Conservation (phyloP, 208 protist genomes). For the Acanthamoeba culbertsoni region DNA sequence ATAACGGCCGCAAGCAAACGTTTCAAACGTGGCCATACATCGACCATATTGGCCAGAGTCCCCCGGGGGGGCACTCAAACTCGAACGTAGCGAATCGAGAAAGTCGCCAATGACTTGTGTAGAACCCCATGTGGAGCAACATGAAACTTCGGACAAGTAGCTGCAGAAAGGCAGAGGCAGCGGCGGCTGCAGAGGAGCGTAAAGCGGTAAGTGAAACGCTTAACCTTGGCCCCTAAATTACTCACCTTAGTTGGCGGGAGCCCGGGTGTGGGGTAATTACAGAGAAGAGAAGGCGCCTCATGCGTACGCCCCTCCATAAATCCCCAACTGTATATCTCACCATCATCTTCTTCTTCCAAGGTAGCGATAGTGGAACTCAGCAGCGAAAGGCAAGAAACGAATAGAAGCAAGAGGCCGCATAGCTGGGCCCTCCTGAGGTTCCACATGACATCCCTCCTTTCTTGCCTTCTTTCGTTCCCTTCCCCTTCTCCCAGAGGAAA, state of each 20-base stretch:
- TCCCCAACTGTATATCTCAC: background rate
- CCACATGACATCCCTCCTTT: slow-evolving; percentile 9
- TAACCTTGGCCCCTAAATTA: too few relatives aligned
- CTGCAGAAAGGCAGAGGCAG: slow-evolving; percentile 1
- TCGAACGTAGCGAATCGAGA: background rate
- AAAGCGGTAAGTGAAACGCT: too few relatives aligned
- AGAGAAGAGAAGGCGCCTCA: background rate
- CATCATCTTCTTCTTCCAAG: background rate
- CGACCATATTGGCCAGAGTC: background rate
- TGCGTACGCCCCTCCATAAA: background rate
- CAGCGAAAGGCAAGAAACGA: background rate
- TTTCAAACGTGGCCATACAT: background rate
- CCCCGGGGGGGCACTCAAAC: background rate
- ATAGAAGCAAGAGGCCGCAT: background rate
- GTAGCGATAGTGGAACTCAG: background rate
- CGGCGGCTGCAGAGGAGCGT: background rate
- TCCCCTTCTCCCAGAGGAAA: background rate
- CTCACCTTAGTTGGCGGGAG: background rate
- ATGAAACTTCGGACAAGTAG: background rate
- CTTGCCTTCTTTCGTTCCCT: background rate
- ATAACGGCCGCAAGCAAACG: slow-evolving; percentile 41
- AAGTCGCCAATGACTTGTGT: background rate
- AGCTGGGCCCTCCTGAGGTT: background rate
- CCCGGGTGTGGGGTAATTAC: background rate
- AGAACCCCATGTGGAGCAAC: background rate